These are phyloP conservation scores for Pascua guehoae DNA, from an alignment of 1,284 basidiomycete genomes.

Conservation along the genomic window DNA sequence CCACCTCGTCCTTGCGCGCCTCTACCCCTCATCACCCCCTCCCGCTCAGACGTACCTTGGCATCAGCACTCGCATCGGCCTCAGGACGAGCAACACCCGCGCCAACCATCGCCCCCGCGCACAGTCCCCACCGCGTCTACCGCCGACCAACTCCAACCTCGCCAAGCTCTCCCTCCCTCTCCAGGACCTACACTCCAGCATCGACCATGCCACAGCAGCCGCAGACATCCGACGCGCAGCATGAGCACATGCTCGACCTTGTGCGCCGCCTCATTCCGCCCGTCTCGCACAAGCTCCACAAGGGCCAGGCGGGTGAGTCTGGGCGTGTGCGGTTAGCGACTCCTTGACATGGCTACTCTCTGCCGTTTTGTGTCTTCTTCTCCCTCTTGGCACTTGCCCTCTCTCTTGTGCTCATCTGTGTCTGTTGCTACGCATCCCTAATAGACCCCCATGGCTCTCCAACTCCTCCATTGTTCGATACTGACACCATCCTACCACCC, in stretches of 20 bases:
- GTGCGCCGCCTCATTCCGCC: conserved; percentile 47
- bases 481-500: too few relatives aligned
- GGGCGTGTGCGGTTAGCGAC: not conserved
- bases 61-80: too few relatives aligned
- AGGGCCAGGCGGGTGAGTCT: conserved; percentile 82
- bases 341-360: not conserved
- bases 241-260: conserved; percentile 41
- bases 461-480: too few relatives aligned
- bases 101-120: too few relatives aligned
- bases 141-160: too few relatives aligned
- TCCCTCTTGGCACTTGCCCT: not conserved
- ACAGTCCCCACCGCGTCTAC: too few relatives aligned
- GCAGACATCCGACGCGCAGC: conserved; percentile 13
- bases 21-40: too few relatives aligned
- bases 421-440: not conserved
- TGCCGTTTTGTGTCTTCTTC: not conserved
- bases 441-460: not conserved
- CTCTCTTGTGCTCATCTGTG: not conserved
- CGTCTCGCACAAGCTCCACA: conserved; percentile 64
- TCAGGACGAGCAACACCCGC: not conserved
- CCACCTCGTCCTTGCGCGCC: too few relatives aligned
- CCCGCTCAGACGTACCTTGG: too few relatives aligned
- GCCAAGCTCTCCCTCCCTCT: too few relatives aligned
- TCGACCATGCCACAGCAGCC: too few relatives aligned
- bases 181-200: too few relatives aligned